Evolutionary conservation across 1,284 basidiomycete species (phyloP).

Genomic region (Singerocomus inundabilis): DNA sequence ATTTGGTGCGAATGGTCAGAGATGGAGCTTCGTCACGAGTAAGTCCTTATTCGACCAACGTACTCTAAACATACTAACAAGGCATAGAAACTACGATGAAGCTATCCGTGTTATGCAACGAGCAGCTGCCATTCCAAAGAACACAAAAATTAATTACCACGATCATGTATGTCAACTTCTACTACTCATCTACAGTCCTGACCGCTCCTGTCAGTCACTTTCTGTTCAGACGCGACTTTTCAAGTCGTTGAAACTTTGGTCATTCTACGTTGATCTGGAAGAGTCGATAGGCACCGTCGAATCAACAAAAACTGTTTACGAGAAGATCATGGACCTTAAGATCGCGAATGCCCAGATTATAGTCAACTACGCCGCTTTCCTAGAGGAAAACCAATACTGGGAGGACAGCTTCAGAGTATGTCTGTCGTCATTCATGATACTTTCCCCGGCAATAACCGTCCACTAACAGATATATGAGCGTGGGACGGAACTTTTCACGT

Average conservation of each 20-base stretch:
- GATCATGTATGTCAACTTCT: constrained; percentile 72
- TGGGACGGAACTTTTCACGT: constrained; percentile 96
- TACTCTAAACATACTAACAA: constrained; percentile 11
- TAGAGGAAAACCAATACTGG: constrained; percentile 98
- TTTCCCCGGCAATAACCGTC: constrained; percentile 2
- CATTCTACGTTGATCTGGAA: constrained; percentile 96
- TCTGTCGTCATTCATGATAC: constrained; percentile 37
- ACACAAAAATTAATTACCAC: constrained; percentile 90
- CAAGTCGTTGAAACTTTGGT: constrained; percentile 98
- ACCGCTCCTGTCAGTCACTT: constrained; percentile 54
- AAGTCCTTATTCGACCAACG: constrained; percentile 35
- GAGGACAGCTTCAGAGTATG: constrained; percentile 95
- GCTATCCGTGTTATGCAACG: constrained; percentile 94
- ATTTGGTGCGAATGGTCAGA: constrained; percentile 99
- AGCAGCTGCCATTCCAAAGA: constrained; percentile 87
- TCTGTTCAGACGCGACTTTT: constrained; percentile 89
- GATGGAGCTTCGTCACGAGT: constrained; percentile 96
- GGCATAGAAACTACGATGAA: constrained; percentile 87
- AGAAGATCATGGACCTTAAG: constrained; percentile 94
- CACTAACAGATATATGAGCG: constrained; percentile 83
- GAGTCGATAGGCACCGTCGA: constrained; percentile 96
- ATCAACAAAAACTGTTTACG: constrained; percentile 90
- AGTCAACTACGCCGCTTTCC: constrained; percentile 95
- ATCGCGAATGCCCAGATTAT: constrained; percentile 99
- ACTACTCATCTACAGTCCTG: constrained; percentile 3